These are phyloP conservation scores for Guadua angustifolia DNA, from an alignment of 176 grass and related monocot species.

Conservation along the genomic window DNA sequence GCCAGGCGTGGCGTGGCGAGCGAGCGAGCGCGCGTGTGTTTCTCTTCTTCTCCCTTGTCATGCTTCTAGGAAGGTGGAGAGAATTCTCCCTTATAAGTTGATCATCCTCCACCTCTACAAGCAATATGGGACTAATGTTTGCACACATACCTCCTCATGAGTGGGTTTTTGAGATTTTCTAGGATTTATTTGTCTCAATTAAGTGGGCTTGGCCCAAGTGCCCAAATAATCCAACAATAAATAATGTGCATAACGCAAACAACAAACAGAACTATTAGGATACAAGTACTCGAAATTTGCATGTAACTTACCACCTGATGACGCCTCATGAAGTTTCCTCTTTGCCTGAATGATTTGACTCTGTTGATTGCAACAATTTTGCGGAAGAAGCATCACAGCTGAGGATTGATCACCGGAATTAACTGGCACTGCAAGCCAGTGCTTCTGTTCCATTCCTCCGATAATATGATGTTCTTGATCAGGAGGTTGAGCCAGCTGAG, in stretches of 20 bases:
- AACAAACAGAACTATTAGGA: neutral
- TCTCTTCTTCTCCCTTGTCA: too few species aligned
- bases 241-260: neutral
- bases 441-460: neutral
- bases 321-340: neutral
- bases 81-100: too few species aligned
- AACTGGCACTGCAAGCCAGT: neutral
- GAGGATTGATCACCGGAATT: neutral
- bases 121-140: too few species aligned
- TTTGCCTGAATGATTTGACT: neutral
- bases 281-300: neutral
- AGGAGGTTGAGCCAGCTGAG: neutral
- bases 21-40: too few species aligned
- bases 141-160: too few species aligned
- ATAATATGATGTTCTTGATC: neutral
- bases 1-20: too few species aligned
- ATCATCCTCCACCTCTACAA: too few species aligned
- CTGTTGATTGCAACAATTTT: slow-evolving; percentile 3
- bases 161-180: too few species aligned
- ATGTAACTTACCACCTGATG: neutral
- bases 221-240: too few species aligned
- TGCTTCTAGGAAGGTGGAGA: too few species aligned
- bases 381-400: neutral
- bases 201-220: too few species aligned
- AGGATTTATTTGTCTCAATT: too few species aligned